These are phyloP conservation scores for Sugiyamaella boreocaroliniensis DNA, from an alignment of 805 yeast species.

Conservation along the genomic window DNA sequence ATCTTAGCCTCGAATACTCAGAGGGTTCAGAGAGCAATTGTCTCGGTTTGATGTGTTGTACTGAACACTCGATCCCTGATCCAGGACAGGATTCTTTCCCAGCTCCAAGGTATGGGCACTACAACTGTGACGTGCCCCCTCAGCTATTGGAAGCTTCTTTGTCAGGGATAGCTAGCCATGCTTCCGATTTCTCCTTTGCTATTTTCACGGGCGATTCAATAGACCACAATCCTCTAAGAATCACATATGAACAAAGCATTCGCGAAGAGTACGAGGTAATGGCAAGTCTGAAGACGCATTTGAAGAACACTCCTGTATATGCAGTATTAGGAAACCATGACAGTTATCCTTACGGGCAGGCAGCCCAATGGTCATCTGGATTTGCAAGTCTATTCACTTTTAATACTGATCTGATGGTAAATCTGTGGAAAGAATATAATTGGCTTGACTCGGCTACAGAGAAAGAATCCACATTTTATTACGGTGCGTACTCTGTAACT, in stretches of 20 bases:
- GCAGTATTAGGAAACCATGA: conserved; percentile 68
- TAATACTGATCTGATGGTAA: conserved; percentile 44
- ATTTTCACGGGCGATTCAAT: conserved; percentile 70
- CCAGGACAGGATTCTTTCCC: conserved; percentile 23
- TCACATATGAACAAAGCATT: conserved; percentile 42
- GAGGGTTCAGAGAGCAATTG: conserved; percentile 39
- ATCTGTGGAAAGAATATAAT: conserved; percentile 41
- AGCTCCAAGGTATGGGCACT: conserved; percentile 58
- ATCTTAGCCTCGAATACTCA: conserved; percentile 45
- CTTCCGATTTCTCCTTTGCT: conserved; percentile 44
- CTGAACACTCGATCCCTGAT: conserved; percentile 37
- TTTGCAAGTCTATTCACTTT: conserved; percentile 39
- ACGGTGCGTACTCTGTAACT: conserved; percentile 53
- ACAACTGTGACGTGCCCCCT: conserved; percentile 64
- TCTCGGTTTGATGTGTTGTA: conserved; percentile 47
- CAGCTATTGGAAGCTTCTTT: conserved; percentile 51
- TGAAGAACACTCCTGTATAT: conserved; percentile 49
- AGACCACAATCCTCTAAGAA: conserved; percentile 53
- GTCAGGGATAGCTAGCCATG: conserved; percentile 41
- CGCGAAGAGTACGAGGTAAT: conserved; percentile 57
- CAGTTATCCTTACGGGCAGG: conserved; percentile 63
- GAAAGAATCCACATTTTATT: conserved; percentile 40
- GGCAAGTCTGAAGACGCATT: conserved; percentile 44
- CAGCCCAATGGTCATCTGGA: conserved; percentile 63
- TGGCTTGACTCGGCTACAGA: conserved; percentile 38